Conservation (phyloP, 106 monocot genomes). For the Allium sativum region DNA sequence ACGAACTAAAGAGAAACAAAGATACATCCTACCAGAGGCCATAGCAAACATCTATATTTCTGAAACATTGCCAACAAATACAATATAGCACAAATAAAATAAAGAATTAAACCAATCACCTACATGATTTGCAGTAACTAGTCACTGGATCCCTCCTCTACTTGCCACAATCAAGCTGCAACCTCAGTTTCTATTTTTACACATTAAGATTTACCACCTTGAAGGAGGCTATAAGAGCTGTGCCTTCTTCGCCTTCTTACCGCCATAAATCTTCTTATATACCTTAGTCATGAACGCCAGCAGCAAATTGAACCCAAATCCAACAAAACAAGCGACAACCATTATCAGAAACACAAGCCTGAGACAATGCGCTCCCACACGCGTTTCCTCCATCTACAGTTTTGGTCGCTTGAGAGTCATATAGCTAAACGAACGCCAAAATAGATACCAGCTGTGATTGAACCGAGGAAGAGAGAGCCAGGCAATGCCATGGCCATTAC, state of each 20-base stretch:
- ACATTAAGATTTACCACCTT: no score
- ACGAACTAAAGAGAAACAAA: no score
- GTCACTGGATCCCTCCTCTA: no score
- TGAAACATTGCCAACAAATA: no score
- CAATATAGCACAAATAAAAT: no score
- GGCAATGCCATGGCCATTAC: conserved; percentile 73
- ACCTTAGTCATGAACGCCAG: conserved; percentile 48
- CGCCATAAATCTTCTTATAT: conserved; percentile 47
- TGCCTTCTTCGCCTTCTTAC: conserved; percentile 36
- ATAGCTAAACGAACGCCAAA: conserved; percentile 86
- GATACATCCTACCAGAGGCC: no score
- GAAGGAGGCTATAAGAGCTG: no score
- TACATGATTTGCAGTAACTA: no score
- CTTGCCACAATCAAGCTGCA: no score
- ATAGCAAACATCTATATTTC: no score
- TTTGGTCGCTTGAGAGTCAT: conserved; percentile 60
- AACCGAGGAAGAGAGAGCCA: conserved; percentile 82
- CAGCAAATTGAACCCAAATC: conserved; percentile 55
- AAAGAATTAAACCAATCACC: no score
- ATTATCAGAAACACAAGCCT: conserved; percentile 80
- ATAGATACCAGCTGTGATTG: conserved; percentile 68
- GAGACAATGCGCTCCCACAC: conserved; percentile 78
- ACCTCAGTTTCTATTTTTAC: no score
- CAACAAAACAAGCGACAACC: conserved; percentile 58
- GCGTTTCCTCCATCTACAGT: conserved; percentile 48